A percentile compares a stretch with the other conserved stretches of the same genome.
These are phyloP conservation scores for Aspergillus vadensis DNA, from an alignment of 2,329 filamentous ascomycete genomes.

Conservation along the genomic window DNA sequence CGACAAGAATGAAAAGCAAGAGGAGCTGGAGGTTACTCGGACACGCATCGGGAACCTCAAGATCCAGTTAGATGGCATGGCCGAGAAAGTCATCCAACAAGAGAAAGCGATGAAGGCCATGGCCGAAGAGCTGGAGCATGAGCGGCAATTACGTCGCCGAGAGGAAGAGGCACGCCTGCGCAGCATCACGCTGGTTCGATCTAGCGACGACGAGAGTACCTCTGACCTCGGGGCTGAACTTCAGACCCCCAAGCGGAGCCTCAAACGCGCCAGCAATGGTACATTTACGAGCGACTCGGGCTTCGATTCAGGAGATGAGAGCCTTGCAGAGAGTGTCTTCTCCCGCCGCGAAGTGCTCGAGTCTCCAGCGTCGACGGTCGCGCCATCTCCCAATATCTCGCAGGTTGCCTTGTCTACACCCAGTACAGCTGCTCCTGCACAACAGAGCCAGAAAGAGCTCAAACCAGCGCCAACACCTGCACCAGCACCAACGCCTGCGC, in stretches of 20 bases:
- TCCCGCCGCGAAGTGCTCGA: constrained; percentile 41
- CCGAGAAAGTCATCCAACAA: constrained; percentile 57
- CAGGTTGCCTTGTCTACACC: constrained; percentile 34
- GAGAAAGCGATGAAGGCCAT: constrained; percentile 58
- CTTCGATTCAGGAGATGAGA: constrained; percentile 61
- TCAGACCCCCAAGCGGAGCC: constrained; percentile 34
- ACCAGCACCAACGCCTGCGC: constrained; percentile 19
- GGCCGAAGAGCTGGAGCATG: constrained; percentile 50
- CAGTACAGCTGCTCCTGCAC: constrained; percentile 32
- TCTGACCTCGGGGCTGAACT: constrained; percentile 38
- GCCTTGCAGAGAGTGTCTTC: constrained; percentile 52
- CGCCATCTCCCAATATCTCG: constrained; percentile 41
- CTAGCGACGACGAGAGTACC: constrained; percentile 36
- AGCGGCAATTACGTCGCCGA: constrained; percentile 42
- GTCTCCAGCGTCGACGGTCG: constrained; percentile 40
- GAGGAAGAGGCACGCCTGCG: constrained; percentile 43
- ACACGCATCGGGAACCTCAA: constrained; percentile 61
- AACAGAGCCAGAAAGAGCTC: constrained; percentile 36
- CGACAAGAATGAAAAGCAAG: constrained; percentile 60
- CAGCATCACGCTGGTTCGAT: constrained; percentile 34
- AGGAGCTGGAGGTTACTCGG: constrained; percentile 63
- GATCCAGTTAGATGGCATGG: constrained; percentile 63
- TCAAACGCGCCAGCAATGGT: constrained; percentile 43
- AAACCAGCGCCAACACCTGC: constrained; percentile 15
- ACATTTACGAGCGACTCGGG: constrained; percentile 57